Evolutionary conservation across 2,329 filamentous ascomycete genomes (phyloP), one percentile per base, ranked within the genome.

Genomic region (Penicillium sp.): DNA sequence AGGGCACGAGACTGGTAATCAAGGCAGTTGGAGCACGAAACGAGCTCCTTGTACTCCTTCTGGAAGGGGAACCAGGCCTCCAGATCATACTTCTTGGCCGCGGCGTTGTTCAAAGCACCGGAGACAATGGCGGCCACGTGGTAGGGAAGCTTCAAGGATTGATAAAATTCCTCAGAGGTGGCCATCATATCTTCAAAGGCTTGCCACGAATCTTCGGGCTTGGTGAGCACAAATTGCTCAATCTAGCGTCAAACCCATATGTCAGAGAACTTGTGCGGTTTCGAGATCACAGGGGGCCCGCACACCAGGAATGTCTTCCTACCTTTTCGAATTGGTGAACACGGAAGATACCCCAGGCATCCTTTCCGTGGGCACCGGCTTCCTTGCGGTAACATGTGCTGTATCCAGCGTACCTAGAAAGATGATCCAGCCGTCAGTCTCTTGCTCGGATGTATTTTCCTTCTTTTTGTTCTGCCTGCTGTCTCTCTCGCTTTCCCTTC

Each of bases 301-400:
- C 18, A 18, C 18, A 18, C 25, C 38, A 9, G 40, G 28, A 9
- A 3, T 29, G 2, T 9, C 38, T 5, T 18, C 62, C 54, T 54
- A 82, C 84, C 80, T 94, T 96, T 70, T 97, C 91, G 64, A 97
- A 98, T 69, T 98, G 91, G 69, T 98, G 93, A 27, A 97, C 90
- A 56, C 93, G 85, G 80, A 96, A 98, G 53, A 97, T 89, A 48
- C 93, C 93, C 93, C 93, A 98, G 1, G 91, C 91, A 68, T 98
- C 90, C 66, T 89, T 86, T 28, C 90, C 86, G 65, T 93, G 91
- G 18, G 88, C 84, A 46, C 93, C 93, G 36, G 93, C 93, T 69
- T 98, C 93, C 73, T 94, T 90, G 59, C 93, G 82, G 77, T 95
- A 98, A 71, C 90, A 96, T 28, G 91, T 95, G 60, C 85, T 90